phyloP scores from a whole-genome alignment of 139 green algal genomes.

The Trebouxia sp. region DNA sequence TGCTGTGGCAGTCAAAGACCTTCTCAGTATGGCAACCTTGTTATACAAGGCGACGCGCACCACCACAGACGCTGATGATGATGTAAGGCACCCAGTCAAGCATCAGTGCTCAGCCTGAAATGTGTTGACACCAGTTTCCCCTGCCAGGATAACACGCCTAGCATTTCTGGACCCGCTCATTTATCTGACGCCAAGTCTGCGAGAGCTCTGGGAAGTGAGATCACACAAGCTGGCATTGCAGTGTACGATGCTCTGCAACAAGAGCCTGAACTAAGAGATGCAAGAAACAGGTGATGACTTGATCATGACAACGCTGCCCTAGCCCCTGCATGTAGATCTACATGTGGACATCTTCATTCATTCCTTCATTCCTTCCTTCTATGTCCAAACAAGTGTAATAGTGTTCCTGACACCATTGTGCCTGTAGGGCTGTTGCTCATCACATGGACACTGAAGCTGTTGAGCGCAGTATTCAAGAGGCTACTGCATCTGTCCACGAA shows the following conservation, averaged over 20 bases:
- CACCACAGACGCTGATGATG: constrained; percentile 42
- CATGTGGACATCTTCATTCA: neutral
- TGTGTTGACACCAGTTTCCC: neutral
- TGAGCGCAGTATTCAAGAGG: constrained; percentile 60
- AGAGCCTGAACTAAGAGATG: constrained; percentile 62
- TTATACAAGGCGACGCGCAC: constrained; percentile 71
- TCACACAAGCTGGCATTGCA: constrained; percentile 59
- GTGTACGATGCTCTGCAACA: constrained; percentile 73
- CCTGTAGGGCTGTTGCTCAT: constrained; percentile 51
- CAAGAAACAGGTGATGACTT: constrained; percentile 32
- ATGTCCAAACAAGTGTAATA: neutral
- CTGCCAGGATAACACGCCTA: neutral
- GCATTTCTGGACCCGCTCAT: neutral
- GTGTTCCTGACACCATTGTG: neutral
- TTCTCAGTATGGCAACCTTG: constrained; percentile 77
- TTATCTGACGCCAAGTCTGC: constrained; percentile 35
- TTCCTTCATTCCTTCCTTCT: neutral
- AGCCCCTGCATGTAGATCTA: neutral
- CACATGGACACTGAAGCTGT: constrained; percentile 74
- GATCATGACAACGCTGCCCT: neutral
- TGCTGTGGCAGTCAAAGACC: constrained; percentile 71
- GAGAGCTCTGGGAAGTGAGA: constrained; percentile 55
- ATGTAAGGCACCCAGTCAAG: neutral
- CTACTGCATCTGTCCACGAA: constrained; percentile 50
- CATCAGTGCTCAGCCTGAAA: too few species aligned